phyloP scores from a whole-genome alignment of 345 rosid genomes.

The Melaleuca quinquenervia region DNA sequence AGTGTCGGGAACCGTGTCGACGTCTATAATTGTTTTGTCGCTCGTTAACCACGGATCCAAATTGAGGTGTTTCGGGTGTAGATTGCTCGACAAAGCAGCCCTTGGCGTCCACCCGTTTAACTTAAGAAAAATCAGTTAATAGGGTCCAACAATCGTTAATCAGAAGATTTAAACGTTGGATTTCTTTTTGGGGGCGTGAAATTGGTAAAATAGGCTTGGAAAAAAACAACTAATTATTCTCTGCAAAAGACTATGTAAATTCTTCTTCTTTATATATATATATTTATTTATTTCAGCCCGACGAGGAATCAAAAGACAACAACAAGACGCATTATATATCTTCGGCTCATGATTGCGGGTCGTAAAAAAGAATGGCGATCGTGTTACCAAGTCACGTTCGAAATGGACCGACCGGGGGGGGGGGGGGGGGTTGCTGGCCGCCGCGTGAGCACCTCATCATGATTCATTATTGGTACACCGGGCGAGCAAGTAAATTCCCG shows the following conservation, averaged over 20 bases:
- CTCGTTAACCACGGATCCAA: neutral
- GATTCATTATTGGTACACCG: neutral
- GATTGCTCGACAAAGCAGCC: no score
- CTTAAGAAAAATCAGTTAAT: no score
- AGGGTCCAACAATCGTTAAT: no score
- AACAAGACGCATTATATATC: neutral
- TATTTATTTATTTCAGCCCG: neutral
- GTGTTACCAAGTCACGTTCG: neutral
- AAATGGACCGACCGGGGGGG: neutral
- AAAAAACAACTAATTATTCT: no score
- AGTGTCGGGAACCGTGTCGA: neutral
- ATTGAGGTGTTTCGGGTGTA: no score
- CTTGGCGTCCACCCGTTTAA: no score
- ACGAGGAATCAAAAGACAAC: neutral
- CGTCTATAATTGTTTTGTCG: neutral
- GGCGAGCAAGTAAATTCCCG: neutral
- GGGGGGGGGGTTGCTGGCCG: no score
- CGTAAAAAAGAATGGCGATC: neutral
- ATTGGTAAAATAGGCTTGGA: no score
- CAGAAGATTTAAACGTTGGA: no score
- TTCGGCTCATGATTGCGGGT: neutral
- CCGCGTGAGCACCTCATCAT: neutral
- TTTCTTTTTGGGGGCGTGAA: no score
- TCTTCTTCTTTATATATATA: rapidly evolving
- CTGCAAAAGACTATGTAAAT: neutral